Conservation (phyloP, 1,139 yeast species). For the Zygoascus sp. region DNA sequence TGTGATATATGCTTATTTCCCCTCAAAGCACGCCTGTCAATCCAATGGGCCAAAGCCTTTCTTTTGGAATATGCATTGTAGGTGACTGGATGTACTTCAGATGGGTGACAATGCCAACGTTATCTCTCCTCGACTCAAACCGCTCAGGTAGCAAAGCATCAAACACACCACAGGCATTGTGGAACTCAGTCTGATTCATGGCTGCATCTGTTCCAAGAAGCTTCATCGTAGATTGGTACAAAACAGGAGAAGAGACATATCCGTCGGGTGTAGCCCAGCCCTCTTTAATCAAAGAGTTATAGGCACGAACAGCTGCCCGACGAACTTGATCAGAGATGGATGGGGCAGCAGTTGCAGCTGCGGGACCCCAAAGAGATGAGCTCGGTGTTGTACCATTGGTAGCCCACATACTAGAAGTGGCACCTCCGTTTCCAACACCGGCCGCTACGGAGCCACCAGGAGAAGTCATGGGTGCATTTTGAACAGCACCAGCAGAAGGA, state of each 20-base stretch:
- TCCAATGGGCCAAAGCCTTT: constrained; percentile 17
- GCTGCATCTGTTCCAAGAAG: constrained; percentile 19
- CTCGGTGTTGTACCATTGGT: constrained; percentile 1
- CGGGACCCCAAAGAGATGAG: constrained; percentile 12
- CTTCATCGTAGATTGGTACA: constrained; percentile 30
- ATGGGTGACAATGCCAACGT: constrained; percentile 35
- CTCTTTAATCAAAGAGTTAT: constrained; percentile 23
- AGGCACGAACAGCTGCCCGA: constrained; percentile 28
- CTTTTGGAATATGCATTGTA: constrained; percentile 6
- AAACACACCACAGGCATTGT: constrained; percentile 28
- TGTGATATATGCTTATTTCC: constrained; percentile 1
- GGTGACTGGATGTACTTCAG: constrained; percentile 20
- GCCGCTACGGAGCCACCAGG: neutral
- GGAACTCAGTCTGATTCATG: constrained; percentile 31
- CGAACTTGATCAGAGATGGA: constrained; percentile 18
- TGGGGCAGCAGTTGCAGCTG: constrained; percentile 1
- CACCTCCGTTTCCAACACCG: neutral
- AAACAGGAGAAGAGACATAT: constrained; percentile 34
- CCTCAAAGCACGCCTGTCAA: constrained; percentile 16
- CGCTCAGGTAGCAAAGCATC: constrained; percentile 15
- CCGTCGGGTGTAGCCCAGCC: constrained; percentile 32
- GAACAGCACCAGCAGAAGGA: neutral
- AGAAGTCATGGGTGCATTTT: neutral
- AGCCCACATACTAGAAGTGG: constrained; percentile 13
- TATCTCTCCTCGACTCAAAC: constrained; percentile 32